phyloP scores from a whole-genome alignment of 2,329 filamentous ascomycete genomes.

The Cytospora paraplurivora region DNA sequence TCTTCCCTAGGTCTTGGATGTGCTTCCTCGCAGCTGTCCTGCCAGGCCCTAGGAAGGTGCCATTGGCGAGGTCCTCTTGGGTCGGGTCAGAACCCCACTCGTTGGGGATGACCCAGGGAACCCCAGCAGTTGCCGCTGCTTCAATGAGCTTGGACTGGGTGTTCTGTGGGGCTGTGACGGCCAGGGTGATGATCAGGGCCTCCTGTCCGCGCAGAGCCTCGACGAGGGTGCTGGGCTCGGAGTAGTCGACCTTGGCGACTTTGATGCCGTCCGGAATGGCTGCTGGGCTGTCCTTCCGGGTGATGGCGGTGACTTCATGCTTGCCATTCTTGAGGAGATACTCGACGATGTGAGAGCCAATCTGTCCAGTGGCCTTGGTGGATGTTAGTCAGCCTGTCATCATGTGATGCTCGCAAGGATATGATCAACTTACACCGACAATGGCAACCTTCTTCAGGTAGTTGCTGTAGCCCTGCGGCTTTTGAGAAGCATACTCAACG shows the following conservation, averaged over 20 bases:
- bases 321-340: slow-evolving; percentile 2
- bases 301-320: slow-evolving; percentile 4
- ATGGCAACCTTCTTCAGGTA: neutral
- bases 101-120: slow-evolving; percentile 59
- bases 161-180: slow-evolving; percentile 27
- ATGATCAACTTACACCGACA: neutral
- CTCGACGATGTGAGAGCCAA: neutral
- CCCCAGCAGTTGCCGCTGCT: slow-evolving; percentile 56
- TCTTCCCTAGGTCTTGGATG: slow-evolving; percentile 44
- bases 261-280: neutral
- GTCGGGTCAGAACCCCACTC: slow-evolving; percentile 44
- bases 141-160: slow-evolving; percentile 45
- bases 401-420: neutral
- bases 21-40: slow-evolving; percentile 32
- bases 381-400: neutral
- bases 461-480: slow-evolving; percentile 3
- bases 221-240: slow-evolving; percentile 32
- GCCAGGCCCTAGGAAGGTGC: slow-evolving; percentile 37
- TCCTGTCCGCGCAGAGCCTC: slow-evolving; percentile 29
- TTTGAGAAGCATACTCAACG: neutral
- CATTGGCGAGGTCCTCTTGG: slow-evolving; percentile 41
- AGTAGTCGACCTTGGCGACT: slow-evolving; percentile 20
- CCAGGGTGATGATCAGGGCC: slow-evolving; percentile 32
- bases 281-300: neutral
- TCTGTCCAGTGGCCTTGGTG: neutral